phyloP scores from a whole-genome alignment of 2,329 filamentous ascomycete species.

The Dothideomycetidae sp. region DNA sequence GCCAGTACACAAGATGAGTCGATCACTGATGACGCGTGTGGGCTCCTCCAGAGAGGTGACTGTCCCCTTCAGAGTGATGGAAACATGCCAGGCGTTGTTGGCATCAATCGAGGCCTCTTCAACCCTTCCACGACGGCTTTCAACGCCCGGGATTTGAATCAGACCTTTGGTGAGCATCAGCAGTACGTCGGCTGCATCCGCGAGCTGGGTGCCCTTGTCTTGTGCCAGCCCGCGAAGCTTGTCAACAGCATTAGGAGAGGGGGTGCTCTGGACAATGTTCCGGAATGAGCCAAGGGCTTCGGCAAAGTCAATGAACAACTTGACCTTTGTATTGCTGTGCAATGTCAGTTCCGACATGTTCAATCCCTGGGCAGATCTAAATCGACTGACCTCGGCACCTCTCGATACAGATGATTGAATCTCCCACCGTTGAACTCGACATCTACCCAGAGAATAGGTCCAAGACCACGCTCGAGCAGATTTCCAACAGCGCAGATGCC shows the following conservation, averaged over 20 bases:
- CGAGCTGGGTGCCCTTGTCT: slow-evolving; percentile 42
- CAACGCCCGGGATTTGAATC: slow-evolving; percentile 26
- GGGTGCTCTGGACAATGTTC: slow-evolving; percentile 34
- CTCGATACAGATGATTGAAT: slow-evolving; percentile 38
- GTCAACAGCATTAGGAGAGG: slow-evolving; percentile 40
- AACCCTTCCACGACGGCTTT: slow-evolving; percentile 27
- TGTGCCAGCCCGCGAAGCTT: slow-evolving; percentile 40
- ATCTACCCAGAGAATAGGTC: slow-evolving; percentile 46
- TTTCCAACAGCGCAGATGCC: slow-evolving; percentile 49
- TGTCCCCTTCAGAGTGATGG: slow-evolving; percentile 18
- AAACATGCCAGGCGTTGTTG: slow-evolving; percentile 26
- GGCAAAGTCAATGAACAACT: slow-evolving; percentile 44
- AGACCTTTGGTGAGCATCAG: slow-evolving; percentile 35
- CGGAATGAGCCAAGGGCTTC: slow-evolving; percentile 39
- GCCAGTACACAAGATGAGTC: slow-evolving; percentile 46
- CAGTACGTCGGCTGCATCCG: slow-evolving; percentile 43
- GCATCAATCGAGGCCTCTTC: slow-evolving; percentile 27
- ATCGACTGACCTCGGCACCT: slow-evolving; percentile 39
- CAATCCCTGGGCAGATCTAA: neutral
- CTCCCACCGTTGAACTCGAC: slow-evolving; percentile 36
- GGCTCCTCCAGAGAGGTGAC: slow-evolving; percentile 15
- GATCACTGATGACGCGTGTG: slow-evolving; percentile 24
- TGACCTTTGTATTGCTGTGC: slow-evolving; percentile 46
- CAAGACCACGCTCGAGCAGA: slow-evolving; percentile 39
- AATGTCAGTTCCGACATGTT: slow-evolving; percentile 7